Conservation (phyloP, 352 stramenopile species). For the Phytophthora crassamura region DNA sequence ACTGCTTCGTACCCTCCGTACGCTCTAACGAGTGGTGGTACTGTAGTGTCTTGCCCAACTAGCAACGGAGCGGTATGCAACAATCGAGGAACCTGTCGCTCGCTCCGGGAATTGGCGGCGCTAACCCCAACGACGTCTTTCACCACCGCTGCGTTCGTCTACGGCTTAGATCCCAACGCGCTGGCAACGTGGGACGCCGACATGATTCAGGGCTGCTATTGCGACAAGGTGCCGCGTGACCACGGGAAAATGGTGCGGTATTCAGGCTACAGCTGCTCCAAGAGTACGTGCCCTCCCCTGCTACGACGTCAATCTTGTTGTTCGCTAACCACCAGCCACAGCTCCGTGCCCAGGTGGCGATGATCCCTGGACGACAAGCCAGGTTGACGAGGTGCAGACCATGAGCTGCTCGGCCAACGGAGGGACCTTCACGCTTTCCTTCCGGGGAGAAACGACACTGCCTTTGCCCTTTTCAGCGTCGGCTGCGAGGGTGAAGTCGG, state of each 20-base stretch:
- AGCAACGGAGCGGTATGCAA: conserved; percentile 43
- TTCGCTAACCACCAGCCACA: background rate
- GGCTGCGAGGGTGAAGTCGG: conserved; percentile 33
- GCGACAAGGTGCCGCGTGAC: conserved; percentile 77
- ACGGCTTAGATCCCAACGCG: conserved; percentile 79
- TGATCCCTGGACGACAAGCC: conserved; percentile 83
- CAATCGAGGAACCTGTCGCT: conserved; percentile 53
- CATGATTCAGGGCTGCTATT: conserved; percentile 87
- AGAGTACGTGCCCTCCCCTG: conserved; percentile 40
- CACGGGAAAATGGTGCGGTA: conserved; percentile 59
- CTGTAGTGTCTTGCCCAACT: conserved; percentile 19
- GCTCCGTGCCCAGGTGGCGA: conserved; percentile 69
- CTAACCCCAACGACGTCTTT: conserved; percentile 52
- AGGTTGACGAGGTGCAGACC: conserved; percentile 82
- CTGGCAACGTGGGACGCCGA: conserved; percentile 89
- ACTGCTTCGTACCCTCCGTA: background rate
- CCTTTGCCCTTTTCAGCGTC: conserved; percentile 43
- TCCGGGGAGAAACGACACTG: conserved; percentile 71
- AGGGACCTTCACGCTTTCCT: conserved; percentile 66
- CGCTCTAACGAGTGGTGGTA: no score
- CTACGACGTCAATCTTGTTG: background rate
- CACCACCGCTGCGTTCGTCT: conserved; percentile 52
- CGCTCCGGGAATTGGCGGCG: conserved; percentile 59
- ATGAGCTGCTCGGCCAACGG: conserved; percentile 68
- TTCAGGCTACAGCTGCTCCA: conserved; percentile 75